Percentiles rank a stretch among this genome's conserved stretches.
These are phyloP conservation scores for Ogataea pini DNA, from an alignment of 805 yeast species.

Conservation along the genomic window DNA sequence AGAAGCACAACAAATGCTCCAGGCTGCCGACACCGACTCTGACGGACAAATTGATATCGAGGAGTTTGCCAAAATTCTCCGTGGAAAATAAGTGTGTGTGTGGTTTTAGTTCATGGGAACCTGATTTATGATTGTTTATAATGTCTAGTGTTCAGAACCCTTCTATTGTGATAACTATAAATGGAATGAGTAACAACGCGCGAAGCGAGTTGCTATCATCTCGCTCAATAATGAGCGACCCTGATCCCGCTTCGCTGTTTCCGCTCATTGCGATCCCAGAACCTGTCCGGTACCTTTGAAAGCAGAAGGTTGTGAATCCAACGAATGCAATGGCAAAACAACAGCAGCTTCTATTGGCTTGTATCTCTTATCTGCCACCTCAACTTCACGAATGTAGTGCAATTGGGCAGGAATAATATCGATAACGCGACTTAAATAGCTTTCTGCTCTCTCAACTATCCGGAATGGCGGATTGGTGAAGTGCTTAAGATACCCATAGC, in stretches of 20 bases:
- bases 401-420: slow-evolving; percentile 52
- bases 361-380: slow-evolving; percentile 41
- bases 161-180: slow-evolving; percentile 2
- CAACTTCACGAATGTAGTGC: slow-evolving; percentile 60
- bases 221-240: too few relatives aligned
- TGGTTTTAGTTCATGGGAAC: too few relatives aligned
- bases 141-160: slow-evolving; percentile 4
- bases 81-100: slow-evolving; percentile 60
- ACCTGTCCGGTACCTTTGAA: slow-evolving; percentile 32
- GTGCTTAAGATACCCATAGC: slow-evolving; percentile 53
- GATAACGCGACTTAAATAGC: slow-evolving; percentile 50
- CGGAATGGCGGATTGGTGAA: slow-evolving; percentile 67
- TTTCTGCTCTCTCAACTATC: slow-evolving; percentile 65
- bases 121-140: slow-evolving; percentile 8
- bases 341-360: slow-evolving; percentile 12
- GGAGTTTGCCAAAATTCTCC: slow-evolving; percentile 89
- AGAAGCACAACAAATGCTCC: slow-evolving; percentile 96
- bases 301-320: slow-evolving; percentile 1
- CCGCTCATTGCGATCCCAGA: slow-evolving; percentile 22
- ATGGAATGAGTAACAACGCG: neutral
- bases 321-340: slow-evolving; percentile 24
- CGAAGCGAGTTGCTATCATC: too few relatives aligned
- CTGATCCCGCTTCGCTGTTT: too few relatives aligned
- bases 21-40: slow-evolving; percentile 92
- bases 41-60: slow-evolving; percentile 97